Conservation (phyloP, 23 red algal genomes). For the Gracilaria domingensis region DNA sequence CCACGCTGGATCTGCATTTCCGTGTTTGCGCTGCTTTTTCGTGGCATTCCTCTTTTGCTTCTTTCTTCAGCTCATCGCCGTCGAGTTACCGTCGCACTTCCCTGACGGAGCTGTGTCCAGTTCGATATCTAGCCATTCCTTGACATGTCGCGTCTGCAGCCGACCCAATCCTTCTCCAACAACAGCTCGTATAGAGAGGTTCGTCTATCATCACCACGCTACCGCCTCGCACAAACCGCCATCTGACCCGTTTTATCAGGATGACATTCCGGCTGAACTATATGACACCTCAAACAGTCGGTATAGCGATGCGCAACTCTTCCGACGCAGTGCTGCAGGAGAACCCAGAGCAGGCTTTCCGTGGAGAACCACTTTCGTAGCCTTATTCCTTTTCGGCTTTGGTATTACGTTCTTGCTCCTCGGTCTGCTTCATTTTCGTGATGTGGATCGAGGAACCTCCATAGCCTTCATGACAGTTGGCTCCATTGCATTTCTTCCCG, state of each 20-base stretch:
- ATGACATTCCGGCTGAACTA: conserved; percentile 54
- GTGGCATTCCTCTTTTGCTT: too few relatives aligned
- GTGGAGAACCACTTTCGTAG: conserved; percentile 68
- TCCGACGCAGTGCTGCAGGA: conserved; percentile 19
- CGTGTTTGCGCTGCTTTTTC: too few relatives aligned
- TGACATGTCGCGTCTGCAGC: not conserved
- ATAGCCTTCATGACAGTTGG: conserved; percentile 57
- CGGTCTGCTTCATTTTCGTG: conserved; percentile 71
- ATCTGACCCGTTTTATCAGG: conserved; percentile 22
- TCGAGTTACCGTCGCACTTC: too few relatives aligned
- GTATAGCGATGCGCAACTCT: conserved; percentile 57
- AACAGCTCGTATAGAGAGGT: not conserved
- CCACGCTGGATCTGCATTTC: not conserved
- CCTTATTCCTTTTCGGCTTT: conserved; percentile 60
- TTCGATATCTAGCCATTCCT: not conserved
- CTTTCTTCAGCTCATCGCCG: too few relatives aligned
- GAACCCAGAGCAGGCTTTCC: conserved; percentile 29
- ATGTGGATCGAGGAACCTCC: conserved; percentile 33
- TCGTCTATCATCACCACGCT: not conserved
- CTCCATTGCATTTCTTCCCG: conserved; percentile 56
- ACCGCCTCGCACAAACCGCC: not conserved
- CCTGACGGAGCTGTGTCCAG: too few relatives aligned
- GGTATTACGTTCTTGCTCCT: conserved; percentile 65
- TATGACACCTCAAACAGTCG: conserved; percentile 51
- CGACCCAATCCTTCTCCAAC: not conserved